phyloP scores from a whole-genome alignment of 192 early-diverging fungal species.

The Spizellomyces punctatus region DNA sequence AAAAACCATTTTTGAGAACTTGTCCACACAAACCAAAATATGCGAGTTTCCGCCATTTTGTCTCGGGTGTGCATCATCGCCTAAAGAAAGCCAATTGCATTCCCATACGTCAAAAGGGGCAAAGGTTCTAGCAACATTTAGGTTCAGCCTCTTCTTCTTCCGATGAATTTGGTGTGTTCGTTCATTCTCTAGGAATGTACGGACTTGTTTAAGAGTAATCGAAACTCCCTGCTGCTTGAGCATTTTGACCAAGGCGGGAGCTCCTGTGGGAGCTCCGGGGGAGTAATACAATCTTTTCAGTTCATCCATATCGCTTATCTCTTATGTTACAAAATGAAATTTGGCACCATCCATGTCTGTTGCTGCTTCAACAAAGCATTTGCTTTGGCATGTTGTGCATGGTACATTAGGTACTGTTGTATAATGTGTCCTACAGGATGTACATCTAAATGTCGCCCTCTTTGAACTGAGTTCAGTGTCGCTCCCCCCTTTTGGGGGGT shows the following conservation, averaged over 20 bases:
- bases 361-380: no score
- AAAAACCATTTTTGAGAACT: slow-evolving; percentile 25
- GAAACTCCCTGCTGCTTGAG: slow-evolving; percentile 7
- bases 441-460: no score
- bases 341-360: no score
- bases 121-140: slow-evolving; percentile 16
- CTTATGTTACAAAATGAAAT: no score
- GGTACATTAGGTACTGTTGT: no score
- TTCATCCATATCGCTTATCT: slow-evolving; percentile 18
- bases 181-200: slow-evolving; percentile 11
- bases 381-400: no score
- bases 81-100: slow-evolving; percentile 8
- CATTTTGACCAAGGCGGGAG: slow-evolving; percentile 7
- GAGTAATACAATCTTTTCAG: slow-evolving; percentile 5
- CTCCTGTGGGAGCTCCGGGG: slow-evolving; percentile 12
- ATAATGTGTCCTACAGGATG: no score
- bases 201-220: slow-evolving; percentile 7
- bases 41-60: slow-evolving; percentile 7
- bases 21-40: slow-evolving; percentile 29
- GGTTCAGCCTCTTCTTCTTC: slow-evolving; percentile 21
- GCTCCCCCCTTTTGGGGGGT: no score
- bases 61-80: slow-evolving; percentile 16
- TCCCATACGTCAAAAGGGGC: slow-evolving; percentile 26
- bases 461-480: no score
- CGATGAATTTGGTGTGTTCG: slow-evolving; percentile 13